phyloP scores from a whole-genome alignment of 2,329 filamentous ascomycete genomes.

The Basipetospora chlamydospora region DNA sequence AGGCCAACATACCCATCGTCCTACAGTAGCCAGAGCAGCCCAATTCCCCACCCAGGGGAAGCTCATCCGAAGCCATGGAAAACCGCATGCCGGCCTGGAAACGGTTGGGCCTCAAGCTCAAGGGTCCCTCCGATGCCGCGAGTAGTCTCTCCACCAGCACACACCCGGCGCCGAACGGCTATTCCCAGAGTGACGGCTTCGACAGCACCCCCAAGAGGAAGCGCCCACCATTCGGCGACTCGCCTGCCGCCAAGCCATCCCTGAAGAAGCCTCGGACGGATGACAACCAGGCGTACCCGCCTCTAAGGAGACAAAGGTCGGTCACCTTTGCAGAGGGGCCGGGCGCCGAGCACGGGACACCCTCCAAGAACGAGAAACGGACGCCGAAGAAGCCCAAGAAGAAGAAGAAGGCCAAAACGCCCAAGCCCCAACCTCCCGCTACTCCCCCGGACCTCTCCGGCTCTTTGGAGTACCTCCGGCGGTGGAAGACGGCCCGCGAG shows the following conservation, averaged over 20 bases:
- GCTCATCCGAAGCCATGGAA: conserved; percentile 25
- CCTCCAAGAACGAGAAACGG: conserved; percentile 14
- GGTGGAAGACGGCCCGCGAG: conserved; percentile 55
- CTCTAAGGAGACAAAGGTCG: conserved; percentile 24
- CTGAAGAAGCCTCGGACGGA: conserved; percentile 16
- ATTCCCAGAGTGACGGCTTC: neutral
- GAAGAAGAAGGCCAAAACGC: conserved; percentile 21
- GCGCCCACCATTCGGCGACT: conserved; percentile 9
- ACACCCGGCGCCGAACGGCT: conserved; percentile 16
- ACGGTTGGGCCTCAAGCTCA: conserved; percentile 49
- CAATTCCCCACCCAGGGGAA: conserved; percentile 17
- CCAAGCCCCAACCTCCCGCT: conserved; percentile 17
- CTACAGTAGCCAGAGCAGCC: neutral
- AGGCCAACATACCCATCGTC: no score
- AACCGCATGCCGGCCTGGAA: conserved; percentile 44
- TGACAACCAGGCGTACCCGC: conserved; percentile 9
- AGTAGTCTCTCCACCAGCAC: conserved; percentile 16
- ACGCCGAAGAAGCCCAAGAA: conserved; percentile 19
- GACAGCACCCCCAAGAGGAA: conserved; percentile 21
- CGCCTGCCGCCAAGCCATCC: conserved; percentile 10
- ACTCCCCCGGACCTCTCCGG: conserved; percentile 34
- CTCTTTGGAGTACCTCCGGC: conserved; percentile 61
- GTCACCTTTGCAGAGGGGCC: conserved; percentile 32
- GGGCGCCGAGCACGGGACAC: conserved; percentile 17
- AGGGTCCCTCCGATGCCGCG: conserved; percentile 18